Evolutionary conservation across 306 rosid genomes (phyloP), one percentile per base, ranked within the genome.

Genomic region (Gillenia trifoliata): DNA sequence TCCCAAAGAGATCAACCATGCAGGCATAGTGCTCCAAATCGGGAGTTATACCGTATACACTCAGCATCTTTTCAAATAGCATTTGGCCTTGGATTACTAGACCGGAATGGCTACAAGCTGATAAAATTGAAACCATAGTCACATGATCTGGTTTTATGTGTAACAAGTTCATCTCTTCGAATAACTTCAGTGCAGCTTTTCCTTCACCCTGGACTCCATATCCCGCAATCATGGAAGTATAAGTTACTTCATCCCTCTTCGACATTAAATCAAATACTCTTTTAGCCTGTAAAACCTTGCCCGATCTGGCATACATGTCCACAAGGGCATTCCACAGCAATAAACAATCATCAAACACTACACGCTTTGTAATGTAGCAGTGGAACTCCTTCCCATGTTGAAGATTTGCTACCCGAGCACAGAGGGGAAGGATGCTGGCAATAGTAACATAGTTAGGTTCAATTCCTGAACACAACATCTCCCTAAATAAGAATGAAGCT

Each of bases 61-160:
- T 56, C 68, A 65, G 25, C 98, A 94, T 94, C 71, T 77, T 83
- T 66, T 80, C 82, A 72, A 91, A 94, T 28, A 84, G 77, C 23
- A 40, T 38, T 65, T 87, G 79, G 40, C 95, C 98, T 45, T 84
- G 83, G 28, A 56, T 65, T 59, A 94, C 75, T 65, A 94, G 96
- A 36, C 97, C 85, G 1, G 97, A 91, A 79, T 94, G 98, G 77
- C 95, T 94, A 66, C 98, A 91, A 52, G 97, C 97, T 2, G 96
- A 77, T 64, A 94, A 79, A 71, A 91, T 84, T 8, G 91, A 93
- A 56, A 94, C 86, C 97, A 91, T 86, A 29, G 97, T 86, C 71
- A 94, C 80, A 45, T 87, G 88, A 80, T 94, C 97, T 1, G 96
- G 98, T 80, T 86, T 81, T 76, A 92, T 88, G 38, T 83, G 43